Percentiles rank a stretch among this genome's conserved stretches.
phyloP scores from a whole-genome alignment of 2,329 filamentous ascomycete genomes.

The Colletotrichum orchidophilum region DNA sequence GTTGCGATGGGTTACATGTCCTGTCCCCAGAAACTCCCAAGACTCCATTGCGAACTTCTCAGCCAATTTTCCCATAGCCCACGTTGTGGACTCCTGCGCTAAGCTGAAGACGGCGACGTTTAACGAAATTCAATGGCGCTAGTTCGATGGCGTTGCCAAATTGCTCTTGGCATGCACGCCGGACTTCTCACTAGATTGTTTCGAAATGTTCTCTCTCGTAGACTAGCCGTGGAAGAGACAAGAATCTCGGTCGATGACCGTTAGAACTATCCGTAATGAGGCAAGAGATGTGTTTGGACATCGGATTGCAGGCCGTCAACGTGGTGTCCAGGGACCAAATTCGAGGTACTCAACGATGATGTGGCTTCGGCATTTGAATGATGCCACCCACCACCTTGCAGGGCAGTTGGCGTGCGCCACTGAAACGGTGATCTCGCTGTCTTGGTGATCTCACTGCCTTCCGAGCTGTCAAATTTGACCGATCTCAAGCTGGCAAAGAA shows the following conservation, averaged over 20 bases:
- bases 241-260: not conserved
- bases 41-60: not conserved
- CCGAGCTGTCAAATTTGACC: not conserved
- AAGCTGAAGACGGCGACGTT: conserved; percentile 7
- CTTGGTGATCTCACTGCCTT: conserved; percentile 1
- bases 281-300: not conserved
- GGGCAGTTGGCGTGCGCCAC: conserved; percentile 24
- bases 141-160: not conserved
- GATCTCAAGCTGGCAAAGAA: not conserved
- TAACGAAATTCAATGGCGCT: conserved; percentile 7
- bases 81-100: not conserved
- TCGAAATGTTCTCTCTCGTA: not conserved
- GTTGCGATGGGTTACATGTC: not conserved
- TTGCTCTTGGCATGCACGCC: conserved; percentile 4
- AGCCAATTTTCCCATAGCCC: not conserved
- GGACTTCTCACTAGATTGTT: not conserved
- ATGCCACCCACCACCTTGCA: not conserved
- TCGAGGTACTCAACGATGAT: not conserved
- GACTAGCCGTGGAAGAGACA: not conserved
- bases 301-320: not conserved
- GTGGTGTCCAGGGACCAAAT: not conserved
- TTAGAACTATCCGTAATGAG: conserved; percentile 7
- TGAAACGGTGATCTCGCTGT: conserved; percentile 1
- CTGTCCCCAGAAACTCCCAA: not conserved
- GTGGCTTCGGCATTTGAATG: not conserved